Evolutionary conservation across 495 filamentous ascomycete species (phyloP), one percentile per base, ranked within the genome.

Genomic region (Halenospora varia): DNA sequence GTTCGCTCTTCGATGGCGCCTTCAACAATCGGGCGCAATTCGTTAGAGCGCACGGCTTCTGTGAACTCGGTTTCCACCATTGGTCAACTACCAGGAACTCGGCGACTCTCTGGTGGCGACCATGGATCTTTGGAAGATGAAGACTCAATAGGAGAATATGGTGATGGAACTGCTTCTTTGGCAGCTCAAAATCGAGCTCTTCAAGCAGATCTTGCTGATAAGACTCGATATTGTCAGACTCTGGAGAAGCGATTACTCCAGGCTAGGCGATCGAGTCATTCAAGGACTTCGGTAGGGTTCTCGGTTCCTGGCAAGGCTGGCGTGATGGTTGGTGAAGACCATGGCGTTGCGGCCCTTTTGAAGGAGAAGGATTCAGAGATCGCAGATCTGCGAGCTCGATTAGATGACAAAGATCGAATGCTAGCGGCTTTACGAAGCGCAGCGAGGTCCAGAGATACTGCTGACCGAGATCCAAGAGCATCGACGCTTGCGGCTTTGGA

Each of bases 341-440:
- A 85, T 35, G 85, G 87, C 59, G 71, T 87, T 47, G 78, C 82
- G 25, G 69, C 83, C 41, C 59, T 90, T 25, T 70, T 98, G 25
- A 86, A 84, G 62, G 94, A 97, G 64, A 97, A 94, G 68, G 94
- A 98, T 66, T 83, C 87, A 54, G 94, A 98, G 70, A 97, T 98
- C 64, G 84, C 87, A 25, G 92, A 96, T 63, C 82, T 98, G 25
- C 82, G 91, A 13, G 88, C 91, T 20, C 85, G 90, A 56, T 80
- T 98, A 1, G 94, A 97, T 62, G 95, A 98, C 73, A 97, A 97
- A 66, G 92, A 96, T 66, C 83, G 86, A 15, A 98, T 97, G 95
- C 77, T 97, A 24, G 75, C 85, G 15, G 94, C 94, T 0, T 77
- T 97, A 45, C 85, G 92, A n/a, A 92, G 80, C 49, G 90, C 92